phyloP scores from a whole-genome alignment of 2,329 filamentous ascomycete species.

The Aspergillus brasiliensis region DNA sequence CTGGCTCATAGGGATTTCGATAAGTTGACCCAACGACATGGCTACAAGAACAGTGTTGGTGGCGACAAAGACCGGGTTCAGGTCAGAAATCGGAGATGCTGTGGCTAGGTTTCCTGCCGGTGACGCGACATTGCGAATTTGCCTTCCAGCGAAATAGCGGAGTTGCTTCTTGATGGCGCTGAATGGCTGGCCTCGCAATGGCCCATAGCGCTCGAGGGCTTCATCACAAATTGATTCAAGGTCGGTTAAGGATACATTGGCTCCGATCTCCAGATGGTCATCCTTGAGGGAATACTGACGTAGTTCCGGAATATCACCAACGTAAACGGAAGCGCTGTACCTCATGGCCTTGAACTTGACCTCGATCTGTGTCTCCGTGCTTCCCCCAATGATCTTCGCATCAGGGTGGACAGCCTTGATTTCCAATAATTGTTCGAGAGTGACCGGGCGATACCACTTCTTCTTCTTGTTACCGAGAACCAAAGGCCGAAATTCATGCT shows the following conservation, averaged over 20 bases:
- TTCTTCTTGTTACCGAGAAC: slow-evolving; percentile 94
- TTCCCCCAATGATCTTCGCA: slow-evolving; percentile 93
- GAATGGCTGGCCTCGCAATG: slow-evolving; percentile 73
- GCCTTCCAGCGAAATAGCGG: slow-evolving; percentile 88
- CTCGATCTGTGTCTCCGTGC: slow-evolving; percentile 96
- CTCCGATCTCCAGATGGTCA: slow-evolving; percentile 85
- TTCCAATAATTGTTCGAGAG: slow-evolving; percentile 80
- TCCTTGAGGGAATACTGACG: slow-evolving; percentile 78
- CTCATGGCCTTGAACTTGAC: slow-evolving; percentile 96
- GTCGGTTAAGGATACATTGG: slow-evolving; percentile 89
- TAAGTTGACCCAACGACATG: slow-evolving; percentile 71
- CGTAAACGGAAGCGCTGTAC: slow-evolving; percentile 86
- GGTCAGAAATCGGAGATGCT: slow-evolving; percentile 91
- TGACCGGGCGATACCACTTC: slow-evolving; percentile 89
- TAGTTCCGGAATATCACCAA: slow-evolving; percentile 89
- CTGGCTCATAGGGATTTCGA: slow-evolving; percentile 83
- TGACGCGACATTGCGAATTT: slow-evolving; percentile 97
- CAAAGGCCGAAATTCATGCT: slow-evolving; percentile 77
- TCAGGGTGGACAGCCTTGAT: slow-evolving; percentile 85
- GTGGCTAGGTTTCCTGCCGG: slow-evolving; percentile 93
- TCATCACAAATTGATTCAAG: slow-evolving; percentile 81
- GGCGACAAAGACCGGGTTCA: slow-evolving; percentile 92
- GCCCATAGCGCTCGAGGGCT: slow-evolving; percentile 77
- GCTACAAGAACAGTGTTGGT: slow-evolving; percentile 80
- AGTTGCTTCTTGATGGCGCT: slow-evolving; percentile 91